Evolutionary conservation across 306 rosid genomes (phyloP).

Genomic region (Coriaria nepalensis): DNA sequence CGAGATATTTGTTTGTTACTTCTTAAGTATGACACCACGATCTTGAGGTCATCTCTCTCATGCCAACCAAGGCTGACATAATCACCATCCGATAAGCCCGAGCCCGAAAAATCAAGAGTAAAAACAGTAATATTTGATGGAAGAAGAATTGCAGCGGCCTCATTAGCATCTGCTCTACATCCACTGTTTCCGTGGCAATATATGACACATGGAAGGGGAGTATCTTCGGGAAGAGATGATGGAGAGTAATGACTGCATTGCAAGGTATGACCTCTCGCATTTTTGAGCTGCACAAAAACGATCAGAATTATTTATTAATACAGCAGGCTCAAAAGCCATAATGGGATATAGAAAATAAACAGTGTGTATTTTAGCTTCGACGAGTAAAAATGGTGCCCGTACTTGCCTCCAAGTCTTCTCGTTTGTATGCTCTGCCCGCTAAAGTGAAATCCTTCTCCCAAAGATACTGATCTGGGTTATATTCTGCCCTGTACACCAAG

Average conservation of each 20-base stretch:
- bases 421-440: slow-evolving; percentile 64
- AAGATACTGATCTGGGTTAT: slow-evolving; percentile 85
- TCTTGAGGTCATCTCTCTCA: slow-evolving; percentile 93
- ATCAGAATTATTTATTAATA: slow-evolving; percentile 15
- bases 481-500: slow-evolving; percentile 62
- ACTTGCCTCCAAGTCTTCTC: slow-evolving; percentile 99
- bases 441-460: slow-evolving; percentile 87
- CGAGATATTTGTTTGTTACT: slow-evolving; percentile 62
- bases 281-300: slow-evolving; percentile 71
- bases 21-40: slow-evolving; percentile 72
- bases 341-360: slow-evolving; percentile 8
- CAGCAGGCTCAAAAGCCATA: slow-evolving; percentile 13
- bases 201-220: slow-evolving; percentile 83
- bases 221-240: slow-evolving; percentile 55
- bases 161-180: slow-evolving; percentile 96
- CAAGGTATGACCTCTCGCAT: slow-evolving; percentile 68
- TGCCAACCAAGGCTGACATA: slow-evolving; percentile 99
- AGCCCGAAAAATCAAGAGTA: slow-evolving; percentile 93
- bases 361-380: neutral
- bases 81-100: slow-evolving; percentile 94
- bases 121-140: slow-evolving; percentile 94
- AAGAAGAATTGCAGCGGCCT: slow-evolving; percentile 83
- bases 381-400: slow-evolving; percentile 29
- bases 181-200: slow-evolving; percentile 99
- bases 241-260: slow-evolving; percentile 90